Evolutionary conservation across 1,139 yeast genomes (phyloP), one percentile per base, ranked within the genome.

Genomic region (Yamadazyma atmosphaerica): DNA sequence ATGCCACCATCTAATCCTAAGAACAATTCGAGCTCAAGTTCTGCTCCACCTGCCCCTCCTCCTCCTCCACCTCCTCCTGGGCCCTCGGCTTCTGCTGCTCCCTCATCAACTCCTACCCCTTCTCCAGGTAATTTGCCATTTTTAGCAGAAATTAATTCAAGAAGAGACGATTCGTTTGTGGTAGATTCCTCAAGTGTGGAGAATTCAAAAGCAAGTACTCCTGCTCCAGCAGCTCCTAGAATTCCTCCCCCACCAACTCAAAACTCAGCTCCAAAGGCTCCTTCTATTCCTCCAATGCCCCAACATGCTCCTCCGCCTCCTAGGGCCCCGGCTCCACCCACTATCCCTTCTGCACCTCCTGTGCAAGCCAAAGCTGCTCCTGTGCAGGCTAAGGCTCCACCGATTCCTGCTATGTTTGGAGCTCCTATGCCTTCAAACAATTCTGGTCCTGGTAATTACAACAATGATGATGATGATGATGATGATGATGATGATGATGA

Each of bases 101-200:
- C 43, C 7, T n/a, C 26, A 11, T 23, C 26, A 19, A 27, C 50
- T 7, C 31, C 50, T 12, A 14, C 42, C 11, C 17, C 45, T 23
- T 22, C 56, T 15, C 49, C 68, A 4, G 65, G 67, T 2, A 68
- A 63, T 0, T 52, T 71, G 17, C 75, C 76, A 2, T 70, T 70
- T 45, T 60, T 70, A 24, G 68, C 70, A 2, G 63, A 70, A 43
- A 70, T 71, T 37, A 69, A 69, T 40, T 63, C 72, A 1, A 65
- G 63, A 45, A 55, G 76, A 45, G 57, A 54, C 38, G 73, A 71
- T 10, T 31, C 54, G 3, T 56, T 51, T 45, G 73, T 67, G 11
- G 70, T 68, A 2, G 73, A 65, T 41, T 70, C 55, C 31, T 45
- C 59, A 1, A 49, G 54, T n/a, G 48, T 43, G 7, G 36, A 37